Percentiles rank a stretch among this genome's conserved stretches.
Conservation (phyloP, 768 basidiomycete species). For the Termitomyces sp. region DNA sequence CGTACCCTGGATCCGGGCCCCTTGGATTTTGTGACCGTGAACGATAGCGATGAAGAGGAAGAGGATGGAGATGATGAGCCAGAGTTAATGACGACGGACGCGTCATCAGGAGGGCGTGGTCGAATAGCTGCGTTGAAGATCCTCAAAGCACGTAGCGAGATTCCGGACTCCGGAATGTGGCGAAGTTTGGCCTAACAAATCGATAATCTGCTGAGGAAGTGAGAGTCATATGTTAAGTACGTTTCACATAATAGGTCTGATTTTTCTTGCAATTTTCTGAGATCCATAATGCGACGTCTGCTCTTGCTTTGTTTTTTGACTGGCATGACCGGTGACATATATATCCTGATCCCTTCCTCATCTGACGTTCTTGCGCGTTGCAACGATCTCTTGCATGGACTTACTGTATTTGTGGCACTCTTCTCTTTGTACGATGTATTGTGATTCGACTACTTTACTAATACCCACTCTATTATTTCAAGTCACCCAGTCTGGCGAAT, state of each 20-base stretch:
- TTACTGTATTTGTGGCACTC: conserved; percentile 5
- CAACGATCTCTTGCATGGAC: conserved; percentile 6
- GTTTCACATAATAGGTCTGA: conserved; percentile 18
- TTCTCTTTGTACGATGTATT: conserved; percentile 7
- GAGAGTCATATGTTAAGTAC: conserved; percentile 12
- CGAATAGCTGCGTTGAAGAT: conserved; percentile 62
- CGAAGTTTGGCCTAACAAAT: conserved; percentile 54
- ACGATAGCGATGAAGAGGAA: conserved; percentile 41
- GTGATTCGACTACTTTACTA: conserved; percentile 7
- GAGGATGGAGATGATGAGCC: conserved; percentile 17
- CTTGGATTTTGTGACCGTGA: conserved; percentile 52
- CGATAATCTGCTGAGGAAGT: background rate
- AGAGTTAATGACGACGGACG: conserved; percentile 15
- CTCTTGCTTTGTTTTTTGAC: conserved; percentile 9
- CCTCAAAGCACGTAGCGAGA: conserved; percentile 58
- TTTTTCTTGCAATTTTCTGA: conserved; percentile 3
- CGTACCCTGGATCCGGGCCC: conserved; percentile 66
- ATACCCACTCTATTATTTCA: conserved; percentile 7
- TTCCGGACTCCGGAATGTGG: conserved; percentile 78
- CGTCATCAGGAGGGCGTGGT: conserved; percentile 38
- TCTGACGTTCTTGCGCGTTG: background rate
- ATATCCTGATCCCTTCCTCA: conserved; percentile 1
- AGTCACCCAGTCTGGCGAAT: background rate
- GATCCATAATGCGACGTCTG: conserved; percentile 1
- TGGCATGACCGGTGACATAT: conserved; percentile 7